These are phyloP conservation scores for Paecilomyces sp. DNA, from an alignment of 2,329 filamentous ascomycete genomes.

Conservation along the genomic window DNA sequence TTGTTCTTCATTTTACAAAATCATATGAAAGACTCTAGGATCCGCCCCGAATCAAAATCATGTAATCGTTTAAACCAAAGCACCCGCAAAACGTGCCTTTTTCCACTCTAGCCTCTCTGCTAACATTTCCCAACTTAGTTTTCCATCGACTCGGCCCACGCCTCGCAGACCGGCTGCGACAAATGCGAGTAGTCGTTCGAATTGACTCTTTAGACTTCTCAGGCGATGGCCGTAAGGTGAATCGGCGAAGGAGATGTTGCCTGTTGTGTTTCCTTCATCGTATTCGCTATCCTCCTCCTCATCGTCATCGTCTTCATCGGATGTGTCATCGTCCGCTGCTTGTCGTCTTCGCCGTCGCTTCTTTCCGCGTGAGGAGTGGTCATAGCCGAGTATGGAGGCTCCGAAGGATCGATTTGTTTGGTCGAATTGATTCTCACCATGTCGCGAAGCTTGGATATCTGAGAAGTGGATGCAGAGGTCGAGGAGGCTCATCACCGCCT, in stretches of 20 bases:
- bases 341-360: constrained; percentile 5
- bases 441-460: constrained; percentile 46
- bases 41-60: too few relatives aligned
- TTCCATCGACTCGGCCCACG: constrained; percentile 65
- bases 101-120: constrained; percentile 67
- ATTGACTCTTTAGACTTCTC: constrained; percentile 52
- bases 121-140: constrained; percentile 69
- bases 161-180: constrained; percentile 65
- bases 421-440: constrained; percentile 30
- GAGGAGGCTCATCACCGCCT: constrained; percentile 66
- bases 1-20: too few relatives aligned
- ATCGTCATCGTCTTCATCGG: constrained; percentile 17
- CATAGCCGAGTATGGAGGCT: background rate
- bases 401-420: constrained; percentile 21
- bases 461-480: constrained; percentile 67
- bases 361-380: constrained; percentile 4
- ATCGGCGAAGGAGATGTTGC: constrained; percentile 27
- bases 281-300: constrained; percentile 30
- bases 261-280: constrained; percentile 33
- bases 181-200: constrained; percentile 61
- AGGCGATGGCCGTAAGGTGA: constrained; percentile 48
- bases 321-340: constrained; percentile 15
- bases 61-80: background rate
- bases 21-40: too few relatives aligned
- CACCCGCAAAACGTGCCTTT: constrained; percentile 7